Percentiles rank a stretch among this genome's conserved stretches.
phyloP scores from a whole-genome alignment of 2,329 filamentous ascomycete species.

The Kalaharituber pfeilii region DNA sequence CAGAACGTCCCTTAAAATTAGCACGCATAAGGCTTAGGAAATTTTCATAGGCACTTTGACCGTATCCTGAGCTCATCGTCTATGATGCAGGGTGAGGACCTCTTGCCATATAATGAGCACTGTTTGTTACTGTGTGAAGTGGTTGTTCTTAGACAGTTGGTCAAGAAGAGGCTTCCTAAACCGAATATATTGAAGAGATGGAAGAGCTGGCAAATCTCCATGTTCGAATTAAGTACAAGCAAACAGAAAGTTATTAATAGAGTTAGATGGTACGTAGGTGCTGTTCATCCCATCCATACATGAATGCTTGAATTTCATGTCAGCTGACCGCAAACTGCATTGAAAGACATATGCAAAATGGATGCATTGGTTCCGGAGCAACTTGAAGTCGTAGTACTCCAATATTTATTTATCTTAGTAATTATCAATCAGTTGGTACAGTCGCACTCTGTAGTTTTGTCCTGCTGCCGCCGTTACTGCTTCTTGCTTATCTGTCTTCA shows the following conservation, averaged over 20 bases:
- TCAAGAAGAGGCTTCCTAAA: slow-evolving; percentile 46
- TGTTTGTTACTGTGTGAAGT: slow-evolving; percentile 80
- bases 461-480: no score
- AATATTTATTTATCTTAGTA: no score
- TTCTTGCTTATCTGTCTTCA: no score
- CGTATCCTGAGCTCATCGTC: slow-evolving; percentile 30
- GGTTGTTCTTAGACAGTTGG: slow-evolving; percentile 58
- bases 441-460: no score
- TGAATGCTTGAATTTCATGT: no score
- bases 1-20: no score
- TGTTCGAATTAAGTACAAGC: slow-evolving; percentile 54
- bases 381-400: no score
- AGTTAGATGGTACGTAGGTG: slow-evolving; percentile 77
- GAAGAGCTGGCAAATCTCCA: slow-evolving; percentile 67
- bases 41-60: slow-evolving; percentile 16
- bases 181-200: slow-evolving; percentile 77
- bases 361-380: slow-evolving; percentile 18
- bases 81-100: slow-evolving; percentile 34
- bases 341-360: slow-evolving; percentile 17
- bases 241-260: slow-evolving; percentile 66
- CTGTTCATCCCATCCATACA: no score
- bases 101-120: slow-evolving; percentile 81
- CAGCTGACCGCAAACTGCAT: not conserved
- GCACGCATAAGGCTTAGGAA: not conserved
- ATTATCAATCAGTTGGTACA: no score